Conservation (phyloP, 2,329 filamentous ascomycete species). For the Aspergillus sp. region DNA sequence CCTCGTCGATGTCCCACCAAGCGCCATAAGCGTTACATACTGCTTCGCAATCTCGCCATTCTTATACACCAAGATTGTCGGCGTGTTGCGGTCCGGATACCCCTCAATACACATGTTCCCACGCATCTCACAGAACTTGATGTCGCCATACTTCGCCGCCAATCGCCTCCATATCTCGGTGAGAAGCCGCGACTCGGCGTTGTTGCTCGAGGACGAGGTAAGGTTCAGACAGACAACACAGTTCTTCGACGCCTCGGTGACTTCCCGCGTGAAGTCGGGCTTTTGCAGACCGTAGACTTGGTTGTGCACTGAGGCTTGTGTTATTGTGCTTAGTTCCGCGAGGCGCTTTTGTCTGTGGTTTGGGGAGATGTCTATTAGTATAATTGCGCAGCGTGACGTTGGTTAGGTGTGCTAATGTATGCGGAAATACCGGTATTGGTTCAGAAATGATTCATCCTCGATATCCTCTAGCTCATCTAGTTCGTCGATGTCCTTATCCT, state of each 20-base stretch:
- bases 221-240: conserved; percentile 73
- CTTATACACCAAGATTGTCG: conserved; percentile 88
- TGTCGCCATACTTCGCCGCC: conserved; percentile 80
- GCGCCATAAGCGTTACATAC: conserved; percentile 79
- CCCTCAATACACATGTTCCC: conserved; percentile 92
- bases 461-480: conserved; percentile 91
- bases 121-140: conserved; percentile 97
- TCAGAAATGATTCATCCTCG: conserved; percentile 89
- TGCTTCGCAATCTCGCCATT: conserved; percentile 91
- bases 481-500: conserved; percentile 93
- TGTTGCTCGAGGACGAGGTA: conserved; percentile 73
- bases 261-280: conserved; percentile 85
- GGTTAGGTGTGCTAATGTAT: conserved; percentile 72
- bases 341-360: conserved; percentile 70
- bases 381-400: conserved; percentile 55
- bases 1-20: conserved; percentile 70
- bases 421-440: conserved; percentile 66
- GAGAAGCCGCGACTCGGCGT: conserved; percentile 80
- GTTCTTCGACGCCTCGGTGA: conserved; percentile 83
- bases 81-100: conserved; percentile 92
- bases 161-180: conserved; percentile 83
- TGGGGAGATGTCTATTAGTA: neutral
- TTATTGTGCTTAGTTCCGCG: conserved; percentile 73
- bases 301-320: conserved; percentile 77
- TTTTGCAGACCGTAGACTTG: conserved; percentile 93